phyloP scores from a whole-genome alignment of 2,329 filamentous ascomycete genomes.

The Neurospora crassa region DNA sequence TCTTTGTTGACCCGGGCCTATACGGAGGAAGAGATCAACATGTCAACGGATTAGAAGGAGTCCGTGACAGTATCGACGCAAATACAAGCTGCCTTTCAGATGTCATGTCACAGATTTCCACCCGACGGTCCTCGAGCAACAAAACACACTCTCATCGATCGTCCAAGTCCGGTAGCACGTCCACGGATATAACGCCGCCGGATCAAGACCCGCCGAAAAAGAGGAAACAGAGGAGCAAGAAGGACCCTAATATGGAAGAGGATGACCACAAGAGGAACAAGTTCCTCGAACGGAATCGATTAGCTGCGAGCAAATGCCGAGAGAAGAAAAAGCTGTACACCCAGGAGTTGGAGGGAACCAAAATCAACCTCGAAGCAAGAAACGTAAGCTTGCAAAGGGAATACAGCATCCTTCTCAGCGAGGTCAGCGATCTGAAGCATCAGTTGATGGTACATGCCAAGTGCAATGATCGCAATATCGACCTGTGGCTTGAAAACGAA shows the following conservation, averaged over 20 bases:
- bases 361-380: slow-evolving; percentile 32
- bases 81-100: slow-evolving; percentile 8
- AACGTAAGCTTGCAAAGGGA: slow-evolving; percentile 35
- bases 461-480: slow-evolving; percentile 44
- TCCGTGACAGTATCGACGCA: slow-evolving; percentile 1
- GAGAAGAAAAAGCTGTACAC: slow-evolving; percentile 54
- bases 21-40: slow-evolving; percentile 12
- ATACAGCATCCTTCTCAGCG: slow-evolving; percentile 30
- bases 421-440: slow-evolving; percentile 39
- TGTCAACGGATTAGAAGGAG: not conserved
- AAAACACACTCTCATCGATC: slow-evolving; percentile 14
- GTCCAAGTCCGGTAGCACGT: slow-evolving; percentile 11
- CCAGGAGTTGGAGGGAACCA: slow-evolving; percentile 37
- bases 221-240: slow-evolving; percentile 17
- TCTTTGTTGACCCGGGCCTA: slow-evolving; percentile 15
- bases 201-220: slow-evolving; percentile 20
- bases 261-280: slow-evolving; percentile 39
- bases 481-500: slow-evolving; percentile 43
- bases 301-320: slow-evolving; percentile 65
- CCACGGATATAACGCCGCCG: slow-evolving; percentile 13
- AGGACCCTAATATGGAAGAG: slow-evolving; percentile 12
- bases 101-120: slow-evolving; percentile 10
- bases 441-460: slow-evolving; percentile 41
- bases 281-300: slow-evolving; percentile 60
- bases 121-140: slow-evolving; percentile 13